Conservation (phyloP, 192 early-diverging fungal species). For the Coemansia sp. region DNA sequence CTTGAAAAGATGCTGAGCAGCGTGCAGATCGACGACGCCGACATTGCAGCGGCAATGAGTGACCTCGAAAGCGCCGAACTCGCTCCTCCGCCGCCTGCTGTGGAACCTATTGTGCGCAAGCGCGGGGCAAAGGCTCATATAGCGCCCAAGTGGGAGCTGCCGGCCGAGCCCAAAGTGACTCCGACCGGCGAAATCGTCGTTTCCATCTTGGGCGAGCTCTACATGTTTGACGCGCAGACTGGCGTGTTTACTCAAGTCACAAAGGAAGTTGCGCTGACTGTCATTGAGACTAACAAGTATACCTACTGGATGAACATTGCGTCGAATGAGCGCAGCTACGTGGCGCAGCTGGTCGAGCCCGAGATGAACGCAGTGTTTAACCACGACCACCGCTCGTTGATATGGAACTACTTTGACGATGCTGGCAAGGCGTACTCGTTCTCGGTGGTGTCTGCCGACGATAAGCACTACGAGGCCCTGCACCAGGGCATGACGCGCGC, state of each 20-base stretch:
- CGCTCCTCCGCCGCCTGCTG: slow-evolving; percentile 4
- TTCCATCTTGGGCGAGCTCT: slow-evolving; percentile 56
- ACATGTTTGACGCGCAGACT: slow-evolving; percentile 61
- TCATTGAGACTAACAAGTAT: slow-evolving; percentile 36
- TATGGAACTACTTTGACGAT: slow-evolving; percentile 76
- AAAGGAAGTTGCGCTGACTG: slow-evolving; percentile 33
- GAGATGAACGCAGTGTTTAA: slow-evolving; percentile 79
- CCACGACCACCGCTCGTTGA: slow-evolving; percentile 64
- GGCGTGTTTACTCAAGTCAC: slow-evolving; percentile 59
- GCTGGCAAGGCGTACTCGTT: slow-evolving; percentile 65
- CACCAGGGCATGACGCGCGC: slow-evolving; percentile 66
- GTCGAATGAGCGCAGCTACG: slow-evolving; percentile 42
- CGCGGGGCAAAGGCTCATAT: not conserved
- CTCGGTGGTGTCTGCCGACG: slow-evolving; percentile 63
- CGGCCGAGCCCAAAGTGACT: slow-evolving; percentile 22
- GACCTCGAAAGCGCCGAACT: not conserved
- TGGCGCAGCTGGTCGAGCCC: slow-evolving; percentile 63
- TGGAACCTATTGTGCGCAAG: slow-evolving; percentile 1
- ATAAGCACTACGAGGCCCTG: slow-evolving; percentile 55
- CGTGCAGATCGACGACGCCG: slow-evolving; percentile 32
- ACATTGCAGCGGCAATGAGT: slow-evolving; percentile 9
- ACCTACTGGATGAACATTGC: slow-evolving; percentile 59
- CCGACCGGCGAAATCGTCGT: slow-evolving; percentile 53
- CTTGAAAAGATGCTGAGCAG: slow-evolving; percentile 32
- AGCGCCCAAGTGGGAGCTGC: slow-evolving; percentile 22